Evolutionary conservation across 2,329 filamentous ascomycete genomes (phyloP), one percentile per base, ranked within the genome.

Genomic region (Scopulariopsis brevicaulis): DNA sequence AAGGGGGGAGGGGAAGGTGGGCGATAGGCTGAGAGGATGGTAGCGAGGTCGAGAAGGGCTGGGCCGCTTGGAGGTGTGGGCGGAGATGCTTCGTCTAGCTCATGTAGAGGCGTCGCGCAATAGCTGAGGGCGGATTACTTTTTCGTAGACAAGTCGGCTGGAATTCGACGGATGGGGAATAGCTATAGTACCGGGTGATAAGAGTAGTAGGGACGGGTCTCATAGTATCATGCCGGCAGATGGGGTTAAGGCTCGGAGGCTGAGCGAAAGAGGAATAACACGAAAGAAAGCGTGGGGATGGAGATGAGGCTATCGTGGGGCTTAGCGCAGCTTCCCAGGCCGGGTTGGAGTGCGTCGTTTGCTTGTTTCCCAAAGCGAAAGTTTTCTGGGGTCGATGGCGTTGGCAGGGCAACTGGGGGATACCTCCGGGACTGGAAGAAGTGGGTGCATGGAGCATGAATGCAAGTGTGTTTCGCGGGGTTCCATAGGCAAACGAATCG

Each of bases 321-420:
- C 22, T 22, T 22, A n/a, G 40, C 14, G 40, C 7, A n/a, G 15
- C 15, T 46, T n/a, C 18, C n/a, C 15, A n/a, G 40, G 37, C 15
- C 15, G n/a, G n/a, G 5, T n/a, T 46, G 20, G 11, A 50, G 46
- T 20, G 5, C 46, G 12, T 10, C 22, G 20, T 25, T 14, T 18
- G 40, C 15, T 34, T 50, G 5, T 15, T 10, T 48, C 20, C 18
- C 37, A 15, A 43, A 18, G 6, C 18, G 18, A 14, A n/a, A 48
- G 56, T 50, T 54, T 53, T 58, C 35, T 53, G 43, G 14, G 25
- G 56, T 24, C 51, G 20, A 20, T 40, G 51, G 32, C 51, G 53
- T 40, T 58, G 56, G 56, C 56, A 20, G 35, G 51, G 56, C 56
- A 58, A 58, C 56, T 18, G 28, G 40, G 56, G 6, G 46, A 11